Conservation (phyloP, 768 basidiomycete genomes). For the Pleurotus pulmonarius region DNA sequence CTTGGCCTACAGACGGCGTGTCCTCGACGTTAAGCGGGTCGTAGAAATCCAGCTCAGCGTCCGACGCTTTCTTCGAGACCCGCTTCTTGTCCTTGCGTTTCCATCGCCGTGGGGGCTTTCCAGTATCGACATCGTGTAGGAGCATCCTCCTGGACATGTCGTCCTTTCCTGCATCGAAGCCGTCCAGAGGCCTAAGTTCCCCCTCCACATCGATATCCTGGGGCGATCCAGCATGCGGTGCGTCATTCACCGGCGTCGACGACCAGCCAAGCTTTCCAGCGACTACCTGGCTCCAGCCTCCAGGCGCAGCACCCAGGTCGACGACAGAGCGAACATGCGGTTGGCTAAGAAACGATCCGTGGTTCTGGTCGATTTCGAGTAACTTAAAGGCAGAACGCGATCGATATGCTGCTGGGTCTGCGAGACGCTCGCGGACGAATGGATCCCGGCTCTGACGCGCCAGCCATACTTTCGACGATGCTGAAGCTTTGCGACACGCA, state of each 20-base stretch:
- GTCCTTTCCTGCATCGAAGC: neutral
- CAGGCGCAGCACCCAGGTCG: constrained; percentile 90
- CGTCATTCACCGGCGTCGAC: constrained; percentile 5
- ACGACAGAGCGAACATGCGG: constrained; percentile 61
- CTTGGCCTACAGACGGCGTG: constrained; percentile 22
- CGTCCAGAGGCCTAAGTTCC: neutral
- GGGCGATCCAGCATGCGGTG: neutral
- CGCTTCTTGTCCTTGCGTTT: constrained; percentile 1
- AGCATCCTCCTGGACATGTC: neutral
- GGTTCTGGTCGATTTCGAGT: constrained; percentile 65
- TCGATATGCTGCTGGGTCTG: constrained; percentile 49
- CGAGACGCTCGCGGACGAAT: constrained; percentile 55
- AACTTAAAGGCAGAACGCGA: constrained; percentile 93
- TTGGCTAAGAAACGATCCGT: constrained; percentile 46
- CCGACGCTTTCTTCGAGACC: neutral
- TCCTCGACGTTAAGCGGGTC: constrained; percentile 44
- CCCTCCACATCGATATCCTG: neutral
- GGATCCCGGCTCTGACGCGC: constrained; percentile 68
- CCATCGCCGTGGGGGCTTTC: constrained; percentile 2
- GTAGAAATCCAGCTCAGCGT: constrained; percentile 19
- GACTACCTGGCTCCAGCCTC: constrained; percentile 91
- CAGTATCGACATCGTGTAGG: constrained; percentile 2
- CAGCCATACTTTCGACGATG: constrained; percentile 61
- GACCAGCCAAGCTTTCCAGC: constrained; percentile 57
- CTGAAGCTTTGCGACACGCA: constrained; percentile 18